Percentiles rank a stretch among this genome's conserved stretches.
phyloP scores from a whole-genome alignment of 345 rosid genomes.

The Euphorbia pulcherrima region DNA sequence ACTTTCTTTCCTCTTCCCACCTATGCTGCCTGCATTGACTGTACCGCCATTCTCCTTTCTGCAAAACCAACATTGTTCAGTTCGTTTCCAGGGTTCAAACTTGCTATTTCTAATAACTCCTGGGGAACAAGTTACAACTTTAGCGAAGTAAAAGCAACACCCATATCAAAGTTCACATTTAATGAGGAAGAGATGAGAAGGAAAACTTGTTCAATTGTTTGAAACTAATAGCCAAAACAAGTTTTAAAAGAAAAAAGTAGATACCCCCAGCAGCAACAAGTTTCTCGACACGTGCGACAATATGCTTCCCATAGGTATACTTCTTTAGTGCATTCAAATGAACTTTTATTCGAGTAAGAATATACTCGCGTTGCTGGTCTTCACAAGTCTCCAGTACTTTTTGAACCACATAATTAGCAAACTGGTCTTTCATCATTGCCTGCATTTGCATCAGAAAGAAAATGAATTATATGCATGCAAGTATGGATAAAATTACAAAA shows the following conservation, averaged over 20 bases:
- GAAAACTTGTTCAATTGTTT: not conserved
- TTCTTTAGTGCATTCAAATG: conserved; percentile 77
- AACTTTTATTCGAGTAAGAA: conserved; percentile 65
- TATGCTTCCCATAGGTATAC: conserved; percentile 82
- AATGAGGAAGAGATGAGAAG: not conserved
- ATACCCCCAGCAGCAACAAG: conserved; percentile 86
- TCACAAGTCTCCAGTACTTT: conserved; percentile 80
- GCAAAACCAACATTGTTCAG: conserved; percentile 20
- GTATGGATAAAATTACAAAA: not conserved
- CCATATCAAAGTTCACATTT: not conserved
- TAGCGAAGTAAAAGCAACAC: not conserved
- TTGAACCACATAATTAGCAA: conserved; percentile 84
- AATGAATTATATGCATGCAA: not conserved
- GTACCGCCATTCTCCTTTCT: conserved; percentile 65
- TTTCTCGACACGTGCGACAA: conserved; percentile 83
- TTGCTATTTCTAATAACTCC: not conserved
- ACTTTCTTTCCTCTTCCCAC: conserved; percentile 37
- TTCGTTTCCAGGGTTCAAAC: not conserved
- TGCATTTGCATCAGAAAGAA: conserved; percentile 7
- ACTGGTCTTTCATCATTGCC: conserved; percentile 94
- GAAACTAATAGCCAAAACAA: not conserved
- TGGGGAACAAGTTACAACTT: not conserved
- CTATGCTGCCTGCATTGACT: conserved; percentile 45
- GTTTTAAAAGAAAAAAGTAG: not conserved
- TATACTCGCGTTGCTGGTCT: conserved; percentile 67